A percentile compares a stretch with the other conserved stretches of the same genome.
Conservation (phyloP, 768 basidiomycete genomes). For the Galerina marginata region DNA sequence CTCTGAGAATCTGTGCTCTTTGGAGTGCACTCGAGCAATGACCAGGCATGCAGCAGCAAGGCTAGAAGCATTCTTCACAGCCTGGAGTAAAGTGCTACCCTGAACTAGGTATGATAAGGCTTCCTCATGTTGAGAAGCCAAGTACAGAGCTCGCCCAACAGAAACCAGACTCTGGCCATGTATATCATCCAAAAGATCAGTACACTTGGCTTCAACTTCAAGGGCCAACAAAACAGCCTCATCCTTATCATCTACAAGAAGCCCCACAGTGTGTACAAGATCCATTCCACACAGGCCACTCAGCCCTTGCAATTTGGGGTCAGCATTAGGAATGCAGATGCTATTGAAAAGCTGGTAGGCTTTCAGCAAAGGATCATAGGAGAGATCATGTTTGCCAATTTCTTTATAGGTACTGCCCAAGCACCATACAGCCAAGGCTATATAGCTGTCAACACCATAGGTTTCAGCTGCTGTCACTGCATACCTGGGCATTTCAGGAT, state of each 20-base stretch:
- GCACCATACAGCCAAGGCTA: constrained; percentile 2
- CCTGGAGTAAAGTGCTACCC: background rate
- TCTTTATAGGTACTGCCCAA: constrained; percentile 4
- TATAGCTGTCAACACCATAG: background rate
- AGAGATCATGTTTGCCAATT: background rate
- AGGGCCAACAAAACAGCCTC: background rate
- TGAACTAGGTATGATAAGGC: background rate
- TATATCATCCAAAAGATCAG: constrained; percentile 3
- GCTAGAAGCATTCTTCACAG: background rate
- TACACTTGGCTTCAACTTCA: constrained; percentile 1
- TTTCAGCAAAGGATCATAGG: background rate
- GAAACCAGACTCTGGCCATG: constrained; percentile 7
- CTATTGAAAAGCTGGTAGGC: constrained; percentile 8
- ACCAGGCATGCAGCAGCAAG: background rate
- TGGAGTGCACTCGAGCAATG: background rate
- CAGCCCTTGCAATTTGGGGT: background rate
- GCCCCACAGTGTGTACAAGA: constrained; percentile 1
- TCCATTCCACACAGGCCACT: constrained; percentile 5
- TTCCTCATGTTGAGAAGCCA: background rate
- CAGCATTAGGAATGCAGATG: background rate
- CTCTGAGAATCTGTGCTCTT: background rate
- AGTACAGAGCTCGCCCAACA: background rate
- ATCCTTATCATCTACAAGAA: background rate
- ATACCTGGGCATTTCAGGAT: background rate
- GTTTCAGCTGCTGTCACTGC: background rate